Evolutionary conservation across 441 rosid species (phyloP).

Genomic region (Bruguiera hainesii): DNA sequence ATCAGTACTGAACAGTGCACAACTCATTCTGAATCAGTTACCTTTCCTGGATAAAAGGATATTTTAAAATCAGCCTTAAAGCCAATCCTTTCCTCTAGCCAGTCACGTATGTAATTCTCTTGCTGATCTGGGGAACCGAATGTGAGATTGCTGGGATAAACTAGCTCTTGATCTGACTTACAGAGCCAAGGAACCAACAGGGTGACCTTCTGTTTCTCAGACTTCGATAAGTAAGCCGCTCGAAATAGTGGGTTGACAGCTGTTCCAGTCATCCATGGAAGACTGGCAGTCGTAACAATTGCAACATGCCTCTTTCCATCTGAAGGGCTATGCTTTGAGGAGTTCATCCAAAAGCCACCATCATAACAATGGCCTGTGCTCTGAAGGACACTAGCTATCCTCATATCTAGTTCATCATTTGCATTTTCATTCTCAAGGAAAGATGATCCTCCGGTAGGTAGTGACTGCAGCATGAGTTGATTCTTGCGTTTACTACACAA

Average conservation of each 20-base stretch:
- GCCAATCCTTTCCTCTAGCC: slow-evolving; percentile 96
- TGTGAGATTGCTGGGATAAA: slow-evolving; percentile 78
- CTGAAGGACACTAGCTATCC: slow-evolving; percentile 90
- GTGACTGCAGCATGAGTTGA: slow-evolving; percentile 51
- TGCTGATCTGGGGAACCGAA: slow-evolving; percentile 95
- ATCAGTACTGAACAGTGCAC: slow-evolving; percentile 8
- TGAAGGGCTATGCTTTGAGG: slow-evolving; percentile 43
- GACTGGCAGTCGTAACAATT: slow-evolving; percentile 95
- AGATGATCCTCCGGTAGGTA: slow-evolving; percentile 59
- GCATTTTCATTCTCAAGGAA: slow-evolving; percentile 49
- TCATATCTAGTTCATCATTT: slow-evolving; percentile 66
- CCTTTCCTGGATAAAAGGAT: slow-evolving; percentile 98
- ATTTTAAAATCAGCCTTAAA: slow-evolving; percentile 86
- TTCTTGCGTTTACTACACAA: slow-evolving; percentile 81
- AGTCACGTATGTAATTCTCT: slow-evolving; percentile 80
- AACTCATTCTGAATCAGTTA: slow-evolving; percentile 25
- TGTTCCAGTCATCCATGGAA: slow-evolving; percentile 99
- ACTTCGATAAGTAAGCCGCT: slow-evolving; percentile 86
- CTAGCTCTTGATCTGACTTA: slow-evolving; percentile 89
- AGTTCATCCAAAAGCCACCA: slow-evolving; percentile 85
- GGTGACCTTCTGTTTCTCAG: slow-evolving; percentile 82
- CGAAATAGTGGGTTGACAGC: slow-evolving; percentile 97
- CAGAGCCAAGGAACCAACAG: slow-evolving; percentile 97
- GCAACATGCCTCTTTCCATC: slow-evolving; percentile 84
- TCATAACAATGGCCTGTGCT: slow-evolving; percentile 95